Conservation (phyloP, 164 flowering plant species). For the Platanus orientalis region DNA sequence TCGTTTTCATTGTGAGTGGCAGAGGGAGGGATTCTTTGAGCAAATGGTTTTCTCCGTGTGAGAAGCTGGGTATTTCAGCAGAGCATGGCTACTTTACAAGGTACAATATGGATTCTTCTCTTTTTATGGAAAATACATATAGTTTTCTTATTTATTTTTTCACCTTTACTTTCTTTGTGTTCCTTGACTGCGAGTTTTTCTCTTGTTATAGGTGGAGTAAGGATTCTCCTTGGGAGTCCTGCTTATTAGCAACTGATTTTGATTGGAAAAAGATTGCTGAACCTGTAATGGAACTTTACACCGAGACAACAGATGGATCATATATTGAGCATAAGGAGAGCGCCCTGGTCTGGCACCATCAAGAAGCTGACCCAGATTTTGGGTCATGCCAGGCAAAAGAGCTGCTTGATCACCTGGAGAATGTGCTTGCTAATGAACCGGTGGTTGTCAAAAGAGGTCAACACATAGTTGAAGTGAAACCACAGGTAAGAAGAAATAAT, state of each 20-base stretch:
- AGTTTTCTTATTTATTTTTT: background rate
- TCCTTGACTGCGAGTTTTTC: background rate
- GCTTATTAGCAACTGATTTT: background rate
- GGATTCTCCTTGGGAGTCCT: background rate
- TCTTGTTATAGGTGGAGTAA: background rate
- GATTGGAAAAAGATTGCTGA: slow-evolving; percentile 1
- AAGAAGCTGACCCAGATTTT: slow-evolving; percentile 5
- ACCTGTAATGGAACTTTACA: background rate
- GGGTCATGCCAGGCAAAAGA: slow-evolving; percentile 3
- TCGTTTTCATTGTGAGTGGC: background rate
- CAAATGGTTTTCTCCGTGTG: background rate
- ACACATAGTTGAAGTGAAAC: slow-evolving; percentile 1
- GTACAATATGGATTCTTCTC: background rate
- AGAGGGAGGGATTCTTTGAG: slow-evolving; percentile 1
- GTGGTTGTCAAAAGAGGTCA: slow-evolving; percentile 4
- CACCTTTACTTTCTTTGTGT: background rate
- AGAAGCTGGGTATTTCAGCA: background rate
- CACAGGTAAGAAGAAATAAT: background rate
- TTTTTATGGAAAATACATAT: background rate
- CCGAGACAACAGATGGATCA: background rate
- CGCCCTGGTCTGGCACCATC: background rate
- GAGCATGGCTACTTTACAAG: slow-evolving; percentile 4
- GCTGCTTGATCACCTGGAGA: slow-evolving; percentile 4
- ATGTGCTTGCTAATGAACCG: background rate
- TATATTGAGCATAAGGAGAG: slow-evolving; percentile 1